These are phyloP conservation scores for Aureobasidium sp. DNA, from an alignment of 2,329 filamentous ascomycete genomes.

Conservation along the genomic window DNA sequence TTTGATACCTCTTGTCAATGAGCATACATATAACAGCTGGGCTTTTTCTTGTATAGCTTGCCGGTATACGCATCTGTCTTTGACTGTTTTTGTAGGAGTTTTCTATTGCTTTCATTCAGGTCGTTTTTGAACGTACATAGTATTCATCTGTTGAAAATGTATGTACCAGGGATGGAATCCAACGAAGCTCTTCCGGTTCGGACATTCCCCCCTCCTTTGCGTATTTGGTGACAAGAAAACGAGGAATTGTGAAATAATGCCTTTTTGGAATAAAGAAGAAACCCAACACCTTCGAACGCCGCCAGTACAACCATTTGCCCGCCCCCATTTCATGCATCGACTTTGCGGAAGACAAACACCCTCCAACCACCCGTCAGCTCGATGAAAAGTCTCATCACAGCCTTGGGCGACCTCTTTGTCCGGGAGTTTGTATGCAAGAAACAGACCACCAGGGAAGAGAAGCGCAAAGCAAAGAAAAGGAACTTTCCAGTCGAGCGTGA, in stretches of 20 bases:
- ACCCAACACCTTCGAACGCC: slow-evolving; percentile 6
- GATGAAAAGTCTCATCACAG: neutral
- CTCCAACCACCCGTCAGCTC: neutral
- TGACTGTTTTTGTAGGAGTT: neutral
- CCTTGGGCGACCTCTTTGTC: neutral
- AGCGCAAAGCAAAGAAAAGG: neutral
- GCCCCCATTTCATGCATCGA: slow-evolving; percentile 5
- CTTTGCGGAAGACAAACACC: neutral
- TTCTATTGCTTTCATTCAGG: neutral
- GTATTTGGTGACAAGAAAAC: neutral
- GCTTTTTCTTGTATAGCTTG: neutral
- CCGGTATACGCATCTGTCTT: neutral
- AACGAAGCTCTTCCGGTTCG: neutral
- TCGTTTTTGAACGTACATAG: slow-evolving; percentile 1
- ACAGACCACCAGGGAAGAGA: neutral
- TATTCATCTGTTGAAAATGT: neutral
- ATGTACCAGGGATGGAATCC: neutral
- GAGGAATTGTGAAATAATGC: neutral
- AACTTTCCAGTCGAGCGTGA: neutral
- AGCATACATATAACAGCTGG: neutral
- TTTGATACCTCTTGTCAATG: neutral
- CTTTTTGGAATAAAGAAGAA: neutral
- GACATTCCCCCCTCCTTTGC: neutral
- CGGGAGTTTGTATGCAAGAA: too few species aligned
- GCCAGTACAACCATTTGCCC: neutral